Evolutionary conservation across 2,329 filamentous ascomycete genomes (phyloP).

Genomic region (Diaporthe humulicola): DNA sequence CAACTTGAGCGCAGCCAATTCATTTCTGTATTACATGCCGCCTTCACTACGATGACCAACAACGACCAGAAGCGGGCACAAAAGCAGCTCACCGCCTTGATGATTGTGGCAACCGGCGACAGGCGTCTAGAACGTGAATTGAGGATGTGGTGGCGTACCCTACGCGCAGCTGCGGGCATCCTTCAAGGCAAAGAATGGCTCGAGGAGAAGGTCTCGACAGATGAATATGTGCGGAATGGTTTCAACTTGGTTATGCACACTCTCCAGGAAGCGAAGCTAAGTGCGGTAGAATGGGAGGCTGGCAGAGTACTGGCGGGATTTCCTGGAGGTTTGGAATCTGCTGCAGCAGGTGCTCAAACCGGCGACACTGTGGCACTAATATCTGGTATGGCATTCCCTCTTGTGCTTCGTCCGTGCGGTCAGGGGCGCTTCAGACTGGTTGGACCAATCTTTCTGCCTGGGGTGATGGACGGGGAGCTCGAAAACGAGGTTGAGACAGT

Average conservation of each 20-base stretch:
- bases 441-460: not conserved
- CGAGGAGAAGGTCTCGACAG: not conserved
- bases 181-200: no score
- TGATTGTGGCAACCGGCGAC: not conserved
- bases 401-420: not conserved
- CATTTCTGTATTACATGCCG: not conserved
- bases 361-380: not conserved
- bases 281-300: not conserved
- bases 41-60: not conserved
- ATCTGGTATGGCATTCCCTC: not conserved
- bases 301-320: no score
- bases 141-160: not conserved
- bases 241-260: not conserved
- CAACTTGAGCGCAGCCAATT: not conserved
- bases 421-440: not conserved
- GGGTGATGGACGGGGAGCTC: not conserved
- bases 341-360: not conserved
- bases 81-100: not conserved
- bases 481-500: not conserved
- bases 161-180: not conserved
- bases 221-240: no score
- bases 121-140: not conserved
- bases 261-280: not conserved
- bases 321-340: not conserved
- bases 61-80: not conserved